Base-by-base conservation (phyloP, 2,329 filamentous ascomycete genomes). In the Nigrospora oryzae region DNA sequence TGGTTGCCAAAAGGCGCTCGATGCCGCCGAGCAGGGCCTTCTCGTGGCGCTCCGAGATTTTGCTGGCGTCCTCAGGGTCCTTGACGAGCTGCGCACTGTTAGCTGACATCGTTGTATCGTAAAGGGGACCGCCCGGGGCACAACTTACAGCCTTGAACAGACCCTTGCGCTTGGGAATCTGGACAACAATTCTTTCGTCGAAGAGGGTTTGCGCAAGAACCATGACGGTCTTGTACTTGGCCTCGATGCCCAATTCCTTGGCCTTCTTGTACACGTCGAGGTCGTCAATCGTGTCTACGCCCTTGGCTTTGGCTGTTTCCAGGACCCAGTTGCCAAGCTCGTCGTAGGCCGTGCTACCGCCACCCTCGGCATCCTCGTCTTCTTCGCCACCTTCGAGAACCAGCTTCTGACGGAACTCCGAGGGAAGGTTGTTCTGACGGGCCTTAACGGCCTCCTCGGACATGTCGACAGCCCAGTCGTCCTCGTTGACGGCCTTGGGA, bases 391-490 rank as follows among this genome's bases (percentile, higher is more conserved):
- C 74, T 48, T 83, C 84, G 48, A 95, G 77, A 58, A 86, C 88
- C 53, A 97, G 83, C 62, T 89, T 86, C 63, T 87, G 84, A 79
- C 96, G 95, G 63, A 98, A 84, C 62, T 97, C 93, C 54, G 83
- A 84, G n/a, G 93, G 89, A 42, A 98, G 85, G 53, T 89, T 84
- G 67, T 91, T 86, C 63, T 90, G 88, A 66, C 93, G 93, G 58
- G 91, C 91, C 71, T 86, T 90, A 73, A 97, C 86, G 53, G 93
- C 93, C 65, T 89, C 89, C 65, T 90, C 89, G 52, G 90, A 96
- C 73, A 94, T 93, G 65, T 98, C 93, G 48, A 97, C 88, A 50
- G 90, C 87, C 93, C 93, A 98, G 54, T 95, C 81, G 51, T 95
- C 83, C 53, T 96, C 88, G 66, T 90, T 87, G 59, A 80, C 76